These are phyloP conservation scores for Austroboletus eburneus DNA, from an alignment of 768 basidiomycete species.

Conservation along the genomic window DNA sequence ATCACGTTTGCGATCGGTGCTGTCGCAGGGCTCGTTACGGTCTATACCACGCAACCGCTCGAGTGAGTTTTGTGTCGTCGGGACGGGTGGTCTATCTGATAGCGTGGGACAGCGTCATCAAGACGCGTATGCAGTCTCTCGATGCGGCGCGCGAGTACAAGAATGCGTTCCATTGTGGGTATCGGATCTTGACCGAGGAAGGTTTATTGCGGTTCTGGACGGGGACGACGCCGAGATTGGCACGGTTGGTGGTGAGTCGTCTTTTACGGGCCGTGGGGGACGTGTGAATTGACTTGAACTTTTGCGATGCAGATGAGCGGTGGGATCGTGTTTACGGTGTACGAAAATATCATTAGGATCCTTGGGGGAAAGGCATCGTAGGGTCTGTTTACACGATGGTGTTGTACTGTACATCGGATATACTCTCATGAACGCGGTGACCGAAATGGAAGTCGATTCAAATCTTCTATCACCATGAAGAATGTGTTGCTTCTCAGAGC, in stretches of 20 bases:
- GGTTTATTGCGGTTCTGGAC: constrained; percentile 94
- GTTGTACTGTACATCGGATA: background rate
- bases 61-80: constrained; percentile 45
- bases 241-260: constrained; percentile 70
- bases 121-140: constrained; percentile 97
- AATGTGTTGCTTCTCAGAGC: constrained; percentile 42
- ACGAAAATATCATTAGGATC: constrained; percentile 74
- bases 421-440: no score
- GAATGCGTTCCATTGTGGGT: constrained; percentile 94
- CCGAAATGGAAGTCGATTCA: background rate
- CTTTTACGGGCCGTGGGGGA: background rate
- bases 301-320: constrained; percentile 71
- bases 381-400: background rate
- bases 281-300: background rate
- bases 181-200: constrained; percentile 91
- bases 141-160: constrained; percentile 79
- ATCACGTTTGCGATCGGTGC: constrained; percentile 95
- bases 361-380: constrained; percentile 32
- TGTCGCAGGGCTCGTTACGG: constrained; percentile 90
- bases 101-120: constrained; percentile 69
- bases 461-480: constrained; percentile 11
- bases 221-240: constrained; percentile 88
- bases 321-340: constrained; percentile 89
- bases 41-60: constrained; percentile 84
- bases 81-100: background rate